phyloP scores from a whole-genome alignment of 176 grass and related monocot species.

The Phoenix dactylifera region DNA sequence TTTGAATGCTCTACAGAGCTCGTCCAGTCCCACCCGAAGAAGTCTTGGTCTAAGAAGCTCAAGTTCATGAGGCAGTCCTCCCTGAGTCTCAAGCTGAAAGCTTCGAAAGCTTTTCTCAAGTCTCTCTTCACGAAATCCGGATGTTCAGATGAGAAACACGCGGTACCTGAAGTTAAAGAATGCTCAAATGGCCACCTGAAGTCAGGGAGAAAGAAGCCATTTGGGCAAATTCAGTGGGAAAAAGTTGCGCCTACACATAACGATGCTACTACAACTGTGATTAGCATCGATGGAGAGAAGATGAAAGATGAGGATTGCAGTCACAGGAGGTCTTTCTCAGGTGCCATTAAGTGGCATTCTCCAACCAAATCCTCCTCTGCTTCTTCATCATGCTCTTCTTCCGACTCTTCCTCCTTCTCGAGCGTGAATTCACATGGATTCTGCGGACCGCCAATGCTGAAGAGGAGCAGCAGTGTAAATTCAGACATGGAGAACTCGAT shows the following conservation, averaged over 20 bases:
- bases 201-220: slow-evolving; percentile 8
- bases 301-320: neutral
- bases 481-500: slow-evolving; percentile 14
- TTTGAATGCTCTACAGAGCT: neutral
- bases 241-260: slow-evolving; percentile 38
- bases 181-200: neutral
- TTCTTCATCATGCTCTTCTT: slow-evolving; percentile 7
- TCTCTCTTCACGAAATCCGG: slow-evolving; percentile 12
- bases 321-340: slow-evolving; percentile 12
- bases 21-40: neutral
- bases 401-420: neutral
- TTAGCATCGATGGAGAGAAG: neutral
- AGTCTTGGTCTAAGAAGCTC: slow-evolving; percentile 20
- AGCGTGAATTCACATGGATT: neutral
- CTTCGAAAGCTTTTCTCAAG: slow-evolving; percentile 9
- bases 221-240: slow-evolving; percentile 56
- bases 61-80: slow-evolving; percentile 1
- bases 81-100: slow-evolving; percentile 1
- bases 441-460: neutral
- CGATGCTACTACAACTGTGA: too few relatives aligned
- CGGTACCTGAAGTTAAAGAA: neutral
- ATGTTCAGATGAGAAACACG: neutral
- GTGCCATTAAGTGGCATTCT: neutral
- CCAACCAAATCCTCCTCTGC: slow-evolving; percentile 15
- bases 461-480: slow-evolving; percentile 20